phyloP scores from a whole-genome alignment of 306 rosid genomes.

The Mucuna pruriens region DNA sequence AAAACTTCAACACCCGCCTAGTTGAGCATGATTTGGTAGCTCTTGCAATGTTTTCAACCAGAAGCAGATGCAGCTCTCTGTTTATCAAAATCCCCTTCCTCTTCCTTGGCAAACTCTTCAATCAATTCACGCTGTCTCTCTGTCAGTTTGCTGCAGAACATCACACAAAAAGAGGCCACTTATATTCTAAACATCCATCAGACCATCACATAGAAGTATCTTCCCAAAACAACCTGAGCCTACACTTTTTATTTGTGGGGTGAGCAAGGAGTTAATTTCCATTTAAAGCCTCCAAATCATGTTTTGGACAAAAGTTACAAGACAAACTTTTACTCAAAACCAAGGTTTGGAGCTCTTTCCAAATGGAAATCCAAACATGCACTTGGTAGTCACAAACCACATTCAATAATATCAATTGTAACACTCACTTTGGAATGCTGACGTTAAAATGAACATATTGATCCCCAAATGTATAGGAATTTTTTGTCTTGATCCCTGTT shows the following conservation, averaged over 20 bases:
- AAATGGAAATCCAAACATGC: background rate
- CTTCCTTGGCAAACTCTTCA: slow-evolving; percentile 88
- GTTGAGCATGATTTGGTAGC: slow-evolving; percentile 26
- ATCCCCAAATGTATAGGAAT: slow-evolving; percentile 70
- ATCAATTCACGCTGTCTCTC: slow-evolving; percentile 79
- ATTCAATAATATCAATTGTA: slow-evolving; percentile 9
- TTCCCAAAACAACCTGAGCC: background rate
- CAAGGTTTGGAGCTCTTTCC: background rate
- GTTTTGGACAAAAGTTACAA: background rate
- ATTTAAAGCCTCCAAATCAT: background rate
- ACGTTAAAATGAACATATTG: slow-evolving; percentile 93
- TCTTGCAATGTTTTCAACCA: slow-evolving; percentile 47
- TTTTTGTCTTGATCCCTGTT: slow-evolving; percentile 77
- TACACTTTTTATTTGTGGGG: background rate
- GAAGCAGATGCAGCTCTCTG: slow-evolving; percentile 63
- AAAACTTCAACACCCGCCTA: slow-evolving; percentile 53
- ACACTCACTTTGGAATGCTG: slow-evolving; percentile 84
- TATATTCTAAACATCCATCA: background rate
- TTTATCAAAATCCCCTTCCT: slow-evolving; percentile 58
- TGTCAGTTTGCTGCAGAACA: slow-evolving; percentile 69
- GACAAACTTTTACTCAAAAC: background rate
- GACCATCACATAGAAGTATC: background rate
- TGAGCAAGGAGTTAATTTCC: background rate
- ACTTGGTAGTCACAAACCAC: background rate
- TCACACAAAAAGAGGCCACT: slow-evolving; percentile 17